Evolutionary conservation across 228 moss, liverwort and hornwort genomes (phyloP), one percentile per base, ranked within the genome.

Genomic region (Sphagnum magellanicum): DNA sequence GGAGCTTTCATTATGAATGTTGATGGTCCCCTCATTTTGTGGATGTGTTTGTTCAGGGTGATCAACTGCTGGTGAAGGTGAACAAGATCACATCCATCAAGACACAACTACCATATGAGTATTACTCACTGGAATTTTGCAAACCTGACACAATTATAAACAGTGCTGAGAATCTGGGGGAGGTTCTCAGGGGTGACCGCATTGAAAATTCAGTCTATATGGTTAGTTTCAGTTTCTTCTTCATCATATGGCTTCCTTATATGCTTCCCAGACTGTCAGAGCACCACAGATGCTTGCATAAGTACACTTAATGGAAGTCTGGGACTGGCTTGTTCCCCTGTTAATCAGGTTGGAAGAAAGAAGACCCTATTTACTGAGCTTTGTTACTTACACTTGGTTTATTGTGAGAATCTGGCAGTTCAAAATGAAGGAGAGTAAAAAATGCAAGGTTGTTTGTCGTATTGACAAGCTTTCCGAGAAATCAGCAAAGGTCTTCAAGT

Each of bases 401-500:
- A 32, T 32, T 32, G 32, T 32, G 32, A 32, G 32, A 74, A 70
- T 4, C 5, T 48, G 11, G 66, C 90, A 89, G 90, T 92, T 95
- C 57, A 63, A 62, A 74, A 95, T 95, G 92, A 76, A 62, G 70
- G 32, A 59, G 66, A 72, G 72, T 67, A 50, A 79, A 70, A 68
- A 53, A 16, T 95, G 95, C 74, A 80, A 95, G 74, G 70, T 83
- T 63, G 81, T 91, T 17, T 90, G 95, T 72, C 10, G 17, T 5
- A 84, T 79, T 65, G 59, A 72, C 48, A 77, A 68, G 0, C 63
- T 92, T 53, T 78, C 90, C 10, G 85, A 87, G 60, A 79, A 84
- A 70, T 73, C 86, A 61, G 79, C 81, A 64, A 92, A 90, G 68
- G 77, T 78, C 64, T 95, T 95, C 73, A 91, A 90, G 73, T 87